These are phyloP conservation scores for Salix suchowensis DNA, from an alignment of 345 rosid species.

Conservation along the genomic window DNA sequence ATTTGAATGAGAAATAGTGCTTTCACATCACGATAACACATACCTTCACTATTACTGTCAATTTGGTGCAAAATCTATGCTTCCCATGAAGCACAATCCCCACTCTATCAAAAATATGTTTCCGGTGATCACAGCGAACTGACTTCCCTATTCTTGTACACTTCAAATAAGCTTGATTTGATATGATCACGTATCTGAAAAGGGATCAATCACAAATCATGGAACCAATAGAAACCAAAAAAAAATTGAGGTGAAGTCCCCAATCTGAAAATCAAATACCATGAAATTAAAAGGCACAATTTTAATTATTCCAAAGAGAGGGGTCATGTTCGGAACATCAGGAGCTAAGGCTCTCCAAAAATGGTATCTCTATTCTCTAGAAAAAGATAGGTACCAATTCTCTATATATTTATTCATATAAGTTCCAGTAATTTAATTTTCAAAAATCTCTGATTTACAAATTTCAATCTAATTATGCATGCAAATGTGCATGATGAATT, in stretches of 20 bases:
- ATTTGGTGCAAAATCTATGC: slow-evolving; percentile 45
- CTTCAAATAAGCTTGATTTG: slow-evolving; percentile 22
- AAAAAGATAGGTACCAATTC: too few species aligned
- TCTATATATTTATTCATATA: too few species aligned
- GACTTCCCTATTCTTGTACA: slow-evolving; percentile 15
- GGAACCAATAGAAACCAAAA: not conserved
- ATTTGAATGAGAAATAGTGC: not conserved
- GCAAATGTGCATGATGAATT: too few species aligned
- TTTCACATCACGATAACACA: not conserved
- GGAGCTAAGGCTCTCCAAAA: too few species aligned
- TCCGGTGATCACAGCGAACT: not conserved
- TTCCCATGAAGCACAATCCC: slow-evolving; percentile 63
- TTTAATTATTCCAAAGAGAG: not conserved
- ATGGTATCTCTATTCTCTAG: too few species aligned
- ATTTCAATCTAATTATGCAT: too few species aligned
- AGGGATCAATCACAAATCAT: slow-evolving; percentile 4
- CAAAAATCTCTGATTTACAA: too few species aligned
- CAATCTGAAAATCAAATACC: not conserved
- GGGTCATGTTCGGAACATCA: too few species aligned
- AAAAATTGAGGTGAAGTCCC: not conserved
- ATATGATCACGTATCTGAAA: slow-evolving; percentile 45
- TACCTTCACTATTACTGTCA: slow-evolving; percentile 50
- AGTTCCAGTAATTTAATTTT: too few species aligned
- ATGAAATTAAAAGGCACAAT: not conserved
- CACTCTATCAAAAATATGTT: slow-evolving; percentile 38